Conservation (phyloP, 2,329 filamentous ascomycete genomes). For the Coniochaeta ligniaria region DNA sequence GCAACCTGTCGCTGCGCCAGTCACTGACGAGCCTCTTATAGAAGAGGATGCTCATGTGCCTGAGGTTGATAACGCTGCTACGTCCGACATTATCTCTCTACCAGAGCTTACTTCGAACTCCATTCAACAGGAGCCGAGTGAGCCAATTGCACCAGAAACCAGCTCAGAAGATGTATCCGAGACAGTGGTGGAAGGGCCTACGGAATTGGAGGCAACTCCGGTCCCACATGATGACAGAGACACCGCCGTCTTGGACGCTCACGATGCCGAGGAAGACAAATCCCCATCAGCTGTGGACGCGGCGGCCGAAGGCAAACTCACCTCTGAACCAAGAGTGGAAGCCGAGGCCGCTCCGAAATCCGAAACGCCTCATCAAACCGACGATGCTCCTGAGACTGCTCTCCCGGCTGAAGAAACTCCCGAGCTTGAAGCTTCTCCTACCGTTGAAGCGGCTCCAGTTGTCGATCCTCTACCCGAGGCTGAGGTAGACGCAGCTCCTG, state of each 20-base stretch:
- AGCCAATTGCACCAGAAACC: background rate
- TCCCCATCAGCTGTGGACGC: background rate
- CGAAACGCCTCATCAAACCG: background rate
- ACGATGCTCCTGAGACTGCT: background rate
- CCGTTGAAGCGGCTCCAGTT: background rate
- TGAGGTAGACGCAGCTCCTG: background rate
- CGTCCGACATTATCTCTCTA: background rate
- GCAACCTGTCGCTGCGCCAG: background rate
- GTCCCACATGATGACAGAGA: background rate
- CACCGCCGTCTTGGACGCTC: background rate
- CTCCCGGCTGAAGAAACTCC: background rate
- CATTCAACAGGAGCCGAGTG: background rate
- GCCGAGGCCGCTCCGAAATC: background rate
- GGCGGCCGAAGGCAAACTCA: background rate
- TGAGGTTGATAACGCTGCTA: background rate
- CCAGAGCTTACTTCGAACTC: background rate
- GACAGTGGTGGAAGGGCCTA: background rate
- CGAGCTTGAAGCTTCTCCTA: background rate
- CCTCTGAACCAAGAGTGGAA: background rate
- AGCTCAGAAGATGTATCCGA: background rate
- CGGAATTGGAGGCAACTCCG: background rate
- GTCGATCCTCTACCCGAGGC: background rate
- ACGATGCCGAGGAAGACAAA: background rate
- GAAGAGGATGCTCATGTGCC: background rate
- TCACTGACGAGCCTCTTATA: background rate